phyloP scores from a whole-genome alignment of 805 yeast species.

The Metschnikowia anglica region DNA sequence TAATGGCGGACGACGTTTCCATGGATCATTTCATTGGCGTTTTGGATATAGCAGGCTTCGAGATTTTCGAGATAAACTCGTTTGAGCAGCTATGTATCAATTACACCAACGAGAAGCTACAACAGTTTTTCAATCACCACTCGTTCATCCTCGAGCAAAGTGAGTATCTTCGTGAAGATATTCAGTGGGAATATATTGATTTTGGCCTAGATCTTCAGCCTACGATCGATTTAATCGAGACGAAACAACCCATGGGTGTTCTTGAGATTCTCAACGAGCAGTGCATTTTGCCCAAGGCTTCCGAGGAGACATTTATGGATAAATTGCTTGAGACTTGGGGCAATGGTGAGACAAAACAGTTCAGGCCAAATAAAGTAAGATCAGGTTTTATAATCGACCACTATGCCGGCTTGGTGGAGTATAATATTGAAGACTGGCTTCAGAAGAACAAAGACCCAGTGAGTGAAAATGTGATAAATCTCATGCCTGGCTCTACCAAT shows the following conservation, averaged over 20 bases:
- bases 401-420: conserved; percentile 97
- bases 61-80: conserved; percentile 55
- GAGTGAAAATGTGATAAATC: conserved; percentile 65
- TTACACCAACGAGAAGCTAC: conserved; percentile 59
- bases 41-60: conserved; percentile 62
- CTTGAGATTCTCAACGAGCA: conserved; percentile 90
- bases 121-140: conserved; percentile 62
- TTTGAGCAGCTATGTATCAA: conserved; percentile 63
- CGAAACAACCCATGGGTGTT: conserved; percentile 70
- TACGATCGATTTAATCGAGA: conserved; percentile 89
- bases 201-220: conserved; percentile 94
- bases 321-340: conserved; percentile 71
- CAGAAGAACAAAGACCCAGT: conserved; percentile 94
- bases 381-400: conserved; percentile 84
- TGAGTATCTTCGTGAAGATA: conserved; percentile 57
- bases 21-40: conserved; percentile 50
- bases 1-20: conserved; percentile 29
- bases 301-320: conserved; percentile 78
- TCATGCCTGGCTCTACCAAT: conserved; percentile 59
- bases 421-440: conserved; percentile 88
- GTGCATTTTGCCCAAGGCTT: conserved; percentile 88
- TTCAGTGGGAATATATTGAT: conserved; percentile 75
- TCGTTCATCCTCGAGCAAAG: conserved; percentile 61
- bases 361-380: conserved; percentile 68
- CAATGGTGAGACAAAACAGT: conserved; percentile 45